These are phyloP conservation scores for Phaseolus lunatus DNA, from an alignment of 306 rosid species.

Conservation along the genomic window DNA sequence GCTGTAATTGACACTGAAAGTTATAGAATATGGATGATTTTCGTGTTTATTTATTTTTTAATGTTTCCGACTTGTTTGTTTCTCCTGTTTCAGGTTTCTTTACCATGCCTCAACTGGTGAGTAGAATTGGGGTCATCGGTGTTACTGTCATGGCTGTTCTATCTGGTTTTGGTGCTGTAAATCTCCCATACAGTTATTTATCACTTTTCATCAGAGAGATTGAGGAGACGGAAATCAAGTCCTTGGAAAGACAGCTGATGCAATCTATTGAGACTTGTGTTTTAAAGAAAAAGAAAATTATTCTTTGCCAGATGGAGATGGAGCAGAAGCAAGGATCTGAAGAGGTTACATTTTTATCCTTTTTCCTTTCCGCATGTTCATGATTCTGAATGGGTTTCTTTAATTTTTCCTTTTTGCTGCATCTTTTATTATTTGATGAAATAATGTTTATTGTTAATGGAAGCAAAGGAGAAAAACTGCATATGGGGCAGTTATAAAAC, in stretches of 20 bases:
- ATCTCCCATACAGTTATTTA: constrained; percentile 88
- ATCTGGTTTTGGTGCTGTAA: constrained; percentile 96
- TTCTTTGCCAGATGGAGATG: constrained; percentile 79
- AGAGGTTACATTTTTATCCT: constrained; percentile 58
- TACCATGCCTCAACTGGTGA: constrained; percentile 94
- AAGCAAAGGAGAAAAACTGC: constrained; percentile 21
- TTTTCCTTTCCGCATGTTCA: constrained; percentile 9
- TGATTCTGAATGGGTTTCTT: not conserved
- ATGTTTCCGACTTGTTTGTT: too few relatives aligned
- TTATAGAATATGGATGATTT: not conserved
- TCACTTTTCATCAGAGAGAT: constrained; percentile 97
- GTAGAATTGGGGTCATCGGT: constrained; percentile 95
- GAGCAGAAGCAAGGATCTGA: constrained; percentile 74
- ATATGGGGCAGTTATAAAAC: constrained; percentile 1
- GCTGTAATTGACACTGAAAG: not conserved
- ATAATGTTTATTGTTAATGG: not conserved
- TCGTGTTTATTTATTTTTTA: not conserved
- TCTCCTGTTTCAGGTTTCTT: constrained; percentile 65
- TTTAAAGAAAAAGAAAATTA: constrained; percentile 80
- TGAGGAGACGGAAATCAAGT: constrained; percentile 80
- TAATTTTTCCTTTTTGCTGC: not conserved
- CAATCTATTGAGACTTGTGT: constrained; percentile 81
- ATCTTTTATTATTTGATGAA: constrained; percentile 3
- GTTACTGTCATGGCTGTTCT: constrained; percentile 96
- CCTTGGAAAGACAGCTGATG: constrained; percentile 83